Evolutionary conservation across 2,329 filamentous ascomycete species (phyloP).

Genomic region (Cordyceps cateniannulata): DNA sequence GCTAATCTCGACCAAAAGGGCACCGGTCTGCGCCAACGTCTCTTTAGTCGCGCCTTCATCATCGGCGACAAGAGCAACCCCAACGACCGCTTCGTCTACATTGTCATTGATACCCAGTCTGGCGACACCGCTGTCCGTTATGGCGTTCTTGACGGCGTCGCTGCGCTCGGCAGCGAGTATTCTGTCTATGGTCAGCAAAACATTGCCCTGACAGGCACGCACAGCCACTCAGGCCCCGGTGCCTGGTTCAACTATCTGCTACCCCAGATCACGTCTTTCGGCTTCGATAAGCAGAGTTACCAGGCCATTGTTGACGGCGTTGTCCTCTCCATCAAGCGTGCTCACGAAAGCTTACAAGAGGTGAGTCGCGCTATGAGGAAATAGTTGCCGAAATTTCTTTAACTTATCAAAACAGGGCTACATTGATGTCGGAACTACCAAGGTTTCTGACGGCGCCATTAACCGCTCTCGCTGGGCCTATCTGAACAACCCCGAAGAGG

Average conservation of each 20-base stretch:
- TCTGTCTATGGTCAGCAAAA: constrained; percentile 71
- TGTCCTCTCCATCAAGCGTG: constrained; percentile 71
- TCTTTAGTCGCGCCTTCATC: constrained; percentile 88
- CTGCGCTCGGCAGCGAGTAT: constrained; percentile 64
- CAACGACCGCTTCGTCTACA: constrained; percentile 72
- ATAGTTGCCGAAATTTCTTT: no score
- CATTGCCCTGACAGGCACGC: constrained; percentile 83
- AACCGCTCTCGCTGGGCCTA: constrained; percentile 88
- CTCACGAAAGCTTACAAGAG: constrained; percentile 53
- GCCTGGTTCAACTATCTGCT: constrained; percentile 94
- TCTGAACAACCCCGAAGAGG: constrained; percentile 71
- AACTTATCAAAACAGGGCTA: constrained; percentile 42
- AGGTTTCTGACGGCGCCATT: constrained; percentile 71
- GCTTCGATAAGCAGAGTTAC: constrained; percentile 83
- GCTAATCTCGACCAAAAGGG: constrained; percentile 79
- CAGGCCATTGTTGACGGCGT: constrained; percentile 83
- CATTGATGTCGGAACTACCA: constrained; percentile 62
- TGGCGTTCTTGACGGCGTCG: constrained; percentile 74
- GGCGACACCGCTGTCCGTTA: constrained; percentile 84
- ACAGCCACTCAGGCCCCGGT: constrained; percentile 85
- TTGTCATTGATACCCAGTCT: constrained; percentile 80
- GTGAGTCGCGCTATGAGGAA: constrained; percentile 19
- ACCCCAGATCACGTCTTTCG: constrained; percentile 81
- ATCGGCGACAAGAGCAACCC: constrained; percentile 61
- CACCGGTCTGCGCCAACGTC: constrained; percentile 75